Conservation (phyloP, 2,329 filamentous ascomycete species). For the Stagonosporopsis cucurbitacearum region DNA sequence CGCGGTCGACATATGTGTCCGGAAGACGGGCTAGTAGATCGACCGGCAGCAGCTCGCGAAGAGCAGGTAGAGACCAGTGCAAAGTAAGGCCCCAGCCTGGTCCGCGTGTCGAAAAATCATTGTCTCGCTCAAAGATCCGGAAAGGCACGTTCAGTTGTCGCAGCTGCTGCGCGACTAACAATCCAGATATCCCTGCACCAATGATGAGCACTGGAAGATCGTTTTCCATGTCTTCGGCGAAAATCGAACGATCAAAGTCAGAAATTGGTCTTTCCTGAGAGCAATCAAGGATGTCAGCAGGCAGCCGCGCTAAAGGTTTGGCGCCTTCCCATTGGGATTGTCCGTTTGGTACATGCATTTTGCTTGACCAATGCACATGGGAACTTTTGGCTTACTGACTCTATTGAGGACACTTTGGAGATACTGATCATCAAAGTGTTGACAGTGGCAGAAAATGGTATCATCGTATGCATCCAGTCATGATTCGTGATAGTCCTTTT, state of each 20-base stretch:
- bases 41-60: conserved; percentile 13
- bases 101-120: conserved; percentile 14
- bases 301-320: conserved; percentile 3
- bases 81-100: conserved; percentile 32
- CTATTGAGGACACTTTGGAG: too few relatives aligned
- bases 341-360: neutral
- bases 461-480: neutral
- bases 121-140: conserved; percentile 32
- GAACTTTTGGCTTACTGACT: too few relatives aligned
- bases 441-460: too few relatives aligned
- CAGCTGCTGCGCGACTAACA: conserved; percentile 32
- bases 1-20: conserved; percentile 20
- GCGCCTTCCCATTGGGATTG: conserved; percentile 8
- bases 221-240: neutral
- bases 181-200: conserved; percentile 31
- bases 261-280: neutral
- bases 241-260: neutral
- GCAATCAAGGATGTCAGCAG: conserved; percentile 3
- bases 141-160: conserved; percentile 27
- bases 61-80: conserved; percentile 21
- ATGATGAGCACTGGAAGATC: conserved; percentile 28
- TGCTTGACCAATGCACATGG: neutral
- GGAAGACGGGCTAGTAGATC: conserved; percentile 10
- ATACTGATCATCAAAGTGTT: too few relatives aligned
- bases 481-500: neutral